Conservation (phyloP, 352 stramenopile genomes). For the Phytophthora litchii region DNA sequence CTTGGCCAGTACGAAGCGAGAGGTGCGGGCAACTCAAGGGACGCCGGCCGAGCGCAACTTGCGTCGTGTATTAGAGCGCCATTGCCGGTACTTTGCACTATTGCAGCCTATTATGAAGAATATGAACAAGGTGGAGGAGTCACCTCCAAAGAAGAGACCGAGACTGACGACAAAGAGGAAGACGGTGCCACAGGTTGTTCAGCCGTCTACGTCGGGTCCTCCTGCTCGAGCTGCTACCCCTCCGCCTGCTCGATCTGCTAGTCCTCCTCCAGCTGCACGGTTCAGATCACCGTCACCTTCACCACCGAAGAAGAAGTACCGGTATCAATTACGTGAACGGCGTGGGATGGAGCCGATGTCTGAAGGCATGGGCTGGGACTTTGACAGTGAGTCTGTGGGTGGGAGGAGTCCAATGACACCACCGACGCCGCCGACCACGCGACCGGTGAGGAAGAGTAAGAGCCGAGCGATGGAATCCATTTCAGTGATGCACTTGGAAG, state of each 20-base stretch:
- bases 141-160: conserved; percentile 31
- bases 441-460: conserved; percentile 24
- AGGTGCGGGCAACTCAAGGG: conserved; percentile 26
- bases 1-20: conserved; percentile 28
- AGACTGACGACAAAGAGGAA: conserved; percentile 36
- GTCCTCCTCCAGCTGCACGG: conserved; percentile 6
- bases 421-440: conserved; percentile 19
- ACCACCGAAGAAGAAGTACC: conserved; percentile 14
- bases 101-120: conserved; percentile 42
- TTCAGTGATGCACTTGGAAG: conserved; percentile 23
- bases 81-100: conserved; percentile 42
- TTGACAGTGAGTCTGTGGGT: conserved; percentile 23
- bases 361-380: conserved; percentile 25
- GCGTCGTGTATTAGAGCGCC: conserved; percentile 27
- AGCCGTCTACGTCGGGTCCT: conserved; percentile 4
- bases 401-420: conserved; percentile 21
- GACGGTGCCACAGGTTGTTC: neutral
- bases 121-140: conserved; percentile 8
- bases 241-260: conserved; percentile 19
- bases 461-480: conserved; percentile 28
- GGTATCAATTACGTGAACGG: conserved; percentile 19
- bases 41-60: conserved; percentile 30
- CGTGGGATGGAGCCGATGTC: conserved; percentile 3
- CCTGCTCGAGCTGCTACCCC: neutral
- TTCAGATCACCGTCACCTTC: conserved; percentile 15